Evolutionary conservation across 2,329 filamentous ascomycete genomes (phyloP).

Genomic region (Pleomassaria siparia): DNA sequence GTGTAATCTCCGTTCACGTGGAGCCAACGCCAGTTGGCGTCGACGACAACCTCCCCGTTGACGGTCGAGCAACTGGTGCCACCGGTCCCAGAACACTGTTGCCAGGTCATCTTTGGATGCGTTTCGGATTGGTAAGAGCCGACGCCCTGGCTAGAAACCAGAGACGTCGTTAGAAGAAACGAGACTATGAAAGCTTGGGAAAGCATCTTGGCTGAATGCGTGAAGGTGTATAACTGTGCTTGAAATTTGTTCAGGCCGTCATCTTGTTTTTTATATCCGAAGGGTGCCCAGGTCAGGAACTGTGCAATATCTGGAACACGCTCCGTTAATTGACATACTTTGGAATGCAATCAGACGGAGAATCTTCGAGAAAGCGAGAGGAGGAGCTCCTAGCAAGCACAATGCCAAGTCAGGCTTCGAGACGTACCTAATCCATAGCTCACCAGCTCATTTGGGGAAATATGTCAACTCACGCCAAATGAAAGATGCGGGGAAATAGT

Average conservation of each 20-base stretch:
- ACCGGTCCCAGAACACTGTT: constrained; percentile 40
- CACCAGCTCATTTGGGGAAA: not conserved
- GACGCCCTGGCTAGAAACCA: constrained; percentile 34
- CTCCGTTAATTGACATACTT: not conserved
- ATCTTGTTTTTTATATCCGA: not conserved
- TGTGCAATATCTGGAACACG: not conserved
- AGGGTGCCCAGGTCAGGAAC: not conserved
- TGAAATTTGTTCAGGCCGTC: not conserved
- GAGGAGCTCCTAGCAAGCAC: not conserved
- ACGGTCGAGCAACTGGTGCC: constrained; percentile 35
- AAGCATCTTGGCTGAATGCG: constrained; percentile 10
- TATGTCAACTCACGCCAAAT: not conserved
- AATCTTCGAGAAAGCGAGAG: not conserved
- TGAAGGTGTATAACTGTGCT: not conserved
- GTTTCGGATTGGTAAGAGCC: constrained; percentile 42
- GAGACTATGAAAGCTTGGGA: constrained; percentile 24
- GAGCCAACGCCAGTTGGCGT: constrained; percentile 52
- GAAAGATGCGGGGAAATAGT: not conserved
- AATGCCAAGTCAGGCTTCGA: not conserved
- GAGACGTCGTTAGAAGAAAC: constrained; percentile 14
- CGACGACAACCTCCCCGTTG: constrained; percentile 40
- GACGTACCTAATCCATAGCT: not conserved
- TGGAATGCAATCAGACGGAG: not conserved
- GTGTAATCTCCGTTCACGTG: constrained; percentile 39
- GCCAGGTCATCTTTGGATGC: constrained; percentile 43